These are phyloP conservation scores for Chlorophyllum brunneum DNA, from an alignment of 768 basidiomycete species.

Conservation along the genomic window DNA sequence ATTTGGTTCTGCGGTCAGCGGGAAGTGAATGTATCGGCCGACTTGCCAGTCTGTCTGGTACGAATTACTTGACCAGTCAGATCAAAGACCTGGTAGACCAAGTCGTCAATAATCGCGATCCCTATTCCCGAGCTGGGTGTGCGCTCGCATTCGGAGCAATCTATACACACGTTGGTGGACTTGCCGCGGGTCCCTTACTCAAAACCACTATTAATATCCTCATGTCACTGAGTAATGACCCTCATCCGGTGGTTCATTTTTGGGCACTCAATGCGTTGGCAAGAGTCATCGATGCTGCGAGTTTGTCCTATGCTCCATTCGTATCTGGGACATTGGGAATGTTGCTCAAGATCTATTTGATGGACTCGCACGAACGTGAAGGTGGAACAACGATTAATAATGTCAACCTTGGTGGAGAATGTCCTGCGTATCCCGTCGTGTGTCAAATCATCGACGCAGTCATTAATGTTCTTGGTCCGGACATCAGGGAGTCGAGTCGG, in stretches of 20 bases:
- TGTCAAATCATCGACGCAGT: slow-evolving; percentile 92
- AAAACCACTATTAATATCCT: slow-evolving; percentile 95
- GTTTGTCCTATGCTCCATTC: slow-evolving; percentile 86
- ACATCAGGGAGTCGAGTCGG: slow-evolving; percentile 82
- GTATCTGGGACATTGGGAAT: slow-evolving; percentile 87
- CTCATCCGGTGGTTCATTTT: slow-evolving; percentile 94
- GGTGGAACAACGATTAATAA: slow-evolving; percentile 74
- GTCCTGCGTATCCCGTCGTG: slow-evolving; percentile 87
- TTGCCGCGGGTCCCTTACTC: slow-evolving; percentile 91
- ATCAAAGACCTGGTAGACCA: slow-evolving; percentile 90
- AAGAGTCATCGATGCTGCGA: slow-evolving; percentile 87
- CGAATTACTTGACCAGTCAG: slow-evolving; percentile 78
- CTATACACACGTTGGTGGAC: slow-evolving; percentile 86
- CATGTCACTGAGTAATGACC: slow-evolving; percentile 93
- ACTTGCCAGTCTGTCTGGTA: slow-evolving; percentile 78
- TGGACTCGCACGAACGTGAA: slow-evolving; percentile 90
- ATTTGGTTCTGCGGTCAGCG: slow-evolving; percentile 68
- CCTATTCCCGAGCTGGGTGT: slow-evolving; percentile 88
- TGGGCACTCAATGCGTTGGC: slow-evolving; percentile 86
- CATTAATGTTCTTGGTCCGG: slow-evolving; percentile 91
- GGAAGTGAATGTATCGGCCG: slow-evolving; percentile 89
- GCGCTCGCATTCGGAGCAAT: slow-evolving; percentile 90
- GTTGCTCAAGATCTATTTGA: slow-evolving; percentile 84
- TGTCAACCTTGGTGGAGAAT: slow-evolving; percentile 84
- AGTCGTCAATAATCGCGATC: slow-evolving; percentile 92